These are phyloP conservation scores for Salvia rosmarinus DNA, from an alignment of 257 asterid genomes.

Conservation along the genomic window DNA sequence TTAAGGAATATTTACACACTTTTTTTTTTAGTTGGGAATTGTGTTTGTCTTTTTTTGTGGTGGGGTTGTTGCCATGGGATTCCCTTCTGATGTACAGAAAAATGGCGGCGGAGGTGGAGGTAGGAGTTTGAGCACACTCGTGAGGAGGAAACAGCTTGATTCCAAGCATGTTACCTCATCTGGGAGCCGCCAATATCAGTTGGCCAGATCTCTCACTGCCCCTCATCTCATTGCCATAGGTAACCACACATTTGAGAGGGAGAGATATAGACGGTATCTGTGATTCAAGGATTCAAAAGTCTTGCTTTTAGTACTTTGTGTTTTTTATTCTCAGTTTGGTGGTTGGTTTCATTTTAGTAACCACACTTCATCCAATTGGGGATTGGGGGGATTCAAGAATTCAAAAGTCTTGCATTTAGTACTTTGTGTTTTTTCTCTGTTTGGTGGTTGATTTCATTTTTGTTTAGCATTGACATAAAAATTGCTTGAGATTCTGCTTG, in stretches of 20 bases:
- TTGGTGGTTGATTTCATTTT: neutral
- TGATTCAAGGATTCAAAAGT: neutral
- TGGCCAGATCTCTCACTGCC: conserved; percentile 68
- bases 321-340: too few relatives aligned
- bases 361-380: too few relatives aligned
- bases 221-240: conserved; percentile 86
- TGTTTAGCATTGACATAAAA: neutral
- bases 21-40: conserved; percentile 9
- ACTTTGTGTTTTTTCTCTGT: neutral
- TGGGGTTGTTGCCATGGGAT: conserved; percentile 41
- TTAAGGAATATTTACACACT: neutral
- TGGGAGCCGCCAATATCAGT: conserved; percentile 48
- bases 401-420: too few relatives aligned
- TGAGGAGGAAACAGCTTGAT: conserved; percentile 88
- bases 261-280: neutral
- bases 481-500: neutral
- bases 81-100: conserved; percentile 40
- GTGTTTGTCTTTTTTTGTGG: conserved; percentile 18
- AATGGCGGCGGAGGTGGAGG: conserved; percentile 31
- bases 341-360: too few relatives aligned
- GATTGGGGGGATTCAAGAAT: too few relatives aligned
- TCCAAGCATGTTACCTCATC: conserved; percentile 52
- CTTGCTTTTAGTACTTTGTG: too few relatives aligned
- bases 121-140: conserved; percentile 59
- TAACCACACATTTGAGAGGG: conserved; percentile 21